Percentiles rank a stretch among this genome's conserved stretches.
Evolutionary conservation across 1,284 basidiomycete species (phyloP).

Genomic region (Meira miltonrushii): DNA sequence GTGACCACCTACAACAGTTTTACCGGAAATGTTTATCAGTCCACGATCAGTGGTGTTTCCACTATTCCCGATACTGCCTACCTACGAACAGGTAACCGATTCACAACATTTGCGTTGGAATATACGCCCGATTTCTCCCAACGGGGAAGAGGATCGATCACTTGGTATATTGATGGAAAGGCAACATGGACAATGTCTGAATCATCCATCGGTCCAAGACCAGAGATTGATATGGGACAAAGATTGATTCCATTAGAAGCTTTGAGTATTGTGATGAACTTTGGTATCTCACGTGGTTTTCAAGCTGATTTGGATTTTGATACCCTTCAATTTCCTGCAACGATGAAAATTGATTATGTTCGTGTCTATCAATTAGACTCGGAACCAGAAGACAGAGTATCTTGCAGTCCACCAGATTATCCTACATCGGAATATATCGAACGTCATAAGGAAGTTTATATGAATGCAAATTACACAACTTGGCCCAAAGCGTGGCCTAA

Average conservation of each 20-base stretch:
- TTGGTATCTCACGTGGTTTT: slow-evolving; percentile 42
- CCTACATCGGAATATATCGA: slow-evolving; percentile 46
- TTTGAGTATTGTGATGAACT: slow-evolving; percentile 4
- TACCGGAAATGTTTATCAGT: slow-evolving; percentile 43
- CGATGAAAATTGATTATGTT: slow-evolving; percentile 41
- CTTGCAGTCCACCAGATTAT: slow-evolving; percentile 43
- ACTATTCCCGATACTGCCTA: slow-evolving; percentile 23
- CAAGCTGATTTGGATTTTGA: slow-evolving; percentile 34
- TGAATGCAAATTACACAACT: slow-evolving; percentile 41
- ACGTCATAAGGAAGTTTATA: slow-evolving; percentile 37
- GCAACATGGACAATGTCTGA: slow-evolving; percentile 42
- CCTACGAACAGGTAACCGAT: slow-evolving; percentile 7
- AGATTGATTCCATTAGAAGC: slow-evolving; percentile 39
- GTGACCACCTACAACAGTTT: slow-evolving; percentile 42
- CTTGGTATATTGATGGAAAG: slow-evolving; percentile 48
- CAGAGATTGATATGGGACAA: slow-evolving; percentile 29
- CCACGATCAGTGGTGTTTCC: slow-evolving; percentile 45
- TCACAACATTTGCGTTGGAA: slow-evolving; percentile 44
- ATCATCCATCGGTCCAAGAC: slow-evolving; percentile 23
- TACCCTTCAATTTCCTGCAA: slow-evolving; percentile 31
- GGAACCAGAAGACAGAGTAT: slow-evolving; percentile 21
- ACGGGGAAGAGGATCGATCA: slow-evolving; percentile 36
- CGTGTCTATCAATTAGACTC: slow-evolving; percentile 36
- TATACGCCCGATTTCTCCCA: slow-evolving; percentile 44
- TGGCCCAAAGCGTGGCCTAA: slow-evolving; percentile 21